Base-by-base conservation (phyloP, 2,329 filamentous ascomycete species). In the Juglanconis oblonga region DNA sequence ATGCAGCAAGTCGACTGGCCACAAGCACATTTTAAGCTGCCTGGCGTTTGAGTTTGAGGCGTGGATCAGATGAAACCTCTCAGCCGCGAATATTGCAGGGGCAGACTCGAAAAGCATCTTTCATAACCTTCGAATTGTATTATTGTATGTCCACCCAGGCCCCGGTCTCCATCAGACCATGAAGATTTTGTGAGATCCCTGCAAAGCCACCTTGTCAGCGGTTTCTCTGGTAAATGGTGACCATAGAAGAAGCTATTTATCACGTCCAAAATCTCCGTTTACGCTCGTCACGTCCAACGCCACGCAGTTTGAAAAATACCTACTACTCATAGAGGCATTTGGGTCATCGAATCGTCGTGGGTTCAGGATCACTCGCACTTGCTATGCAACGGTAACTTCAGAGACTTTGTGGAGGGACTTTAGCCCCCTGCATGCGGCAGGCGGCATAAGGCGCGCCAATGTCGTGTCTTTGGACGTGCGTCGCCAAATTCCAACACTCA, bases 1-100 rank as follows among this genome's bases (percentile, higher is more conserved):
- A 98, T 77, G 95, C 95, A 56, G 95, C 95, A 40, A 97, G 91
- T 76, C 85, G 95, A 71, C 79, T 99, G 77, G 95, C 94, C 52
- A 91, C 92, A 66, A 97, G 93, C 79, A 97, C 94, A 17, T 97
- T 97, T 74, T 98, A 78, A 73, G n/a, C 40, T 69, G 56, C 13
- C 14, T 29, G 29, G 8, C 31, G 29, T 45, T 33, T 44, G n/a
- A 29, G 3, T 24, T 59, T 40, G 24, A 42, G 52, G 32, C 38
- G 42, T 31, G 24, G 40, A 54, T 38, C n/a, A 32, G 24, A 11
- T 53, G 47, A 31, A 36, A 33, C 24, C 9, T 35, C 44, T 33
- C 6, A 35, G 29, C 38, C 38, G 38, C 36, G 24, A 40, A 4
- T 42, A 52, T 52, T 47, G 44, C 40, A 44, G 9, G 40, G 31